Evolutionary conservation across 441 rosid species (phyloP).

Genomic region (Aleurites moluccanus): DNA sequence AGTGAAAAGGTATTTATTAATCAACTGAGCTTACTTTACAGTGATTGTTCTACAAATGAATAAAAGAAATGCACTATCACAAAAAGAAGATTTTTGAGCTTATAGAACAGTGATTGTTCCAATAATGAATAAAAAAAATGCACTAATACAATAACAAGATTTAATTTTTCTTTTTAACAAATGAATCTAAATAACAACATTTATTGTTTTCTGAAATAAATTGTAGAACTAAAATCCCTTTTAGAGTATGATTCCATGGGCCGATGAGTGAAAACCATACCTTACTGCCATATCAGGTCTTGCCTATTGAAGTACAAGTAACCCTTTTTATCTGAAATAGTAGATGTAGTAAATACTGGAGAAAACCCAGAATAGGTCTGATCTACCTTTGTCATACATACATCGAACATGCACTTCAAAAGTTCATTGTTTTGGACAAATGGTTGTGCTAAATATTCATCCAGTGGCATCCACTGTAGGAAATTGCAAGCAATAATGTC

Average conservation of each 20-base stretch:
- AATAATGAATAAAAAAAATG: neutral
- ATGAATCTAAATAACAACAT: neutral
- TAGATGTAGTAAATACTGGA: constrained; percentile 40
- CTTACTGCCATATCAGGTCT: constrained; percentile 18
- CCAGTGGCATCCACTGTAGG: constrained; percentile 80
- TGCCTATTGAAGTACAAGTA: constrained; percentile 44
- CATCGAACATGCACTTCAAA: constrained; percentile 36
- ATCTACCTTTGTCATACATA: constrained; percentile 56
- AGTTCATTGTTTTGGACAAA: constrained; percentile 50
- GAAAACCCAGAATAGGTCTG: constrained; percentile 56
- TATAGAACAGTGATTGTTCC: neutral
- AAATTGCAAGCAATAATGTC: constrained; percentile 19
- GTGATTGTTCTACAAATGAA: too few species aligned
- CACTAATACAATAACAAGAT: neutral
- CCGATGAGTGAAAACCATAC: neutral
- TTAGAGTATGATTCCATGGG: neutral
- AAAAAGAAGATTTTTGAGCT: neutral
- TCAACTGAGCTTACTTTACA: neutral
- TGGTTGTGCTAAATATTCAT: constrained; percentile 60
- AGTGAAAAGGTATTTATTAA: neutral
- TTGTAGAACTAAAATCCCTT: neutral
- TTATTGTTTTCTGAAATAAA: neutral
- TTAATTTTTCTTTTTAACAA: neutral
- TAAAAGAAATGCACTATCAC: too few species aligned
- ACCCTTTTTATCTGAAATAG: constrained; percentile 30